Evolutionary conservation across 2,329 filamentous ascomycete genomes (phyloP), one percentile per base, ranked within the genome.

Genomic region (Cladosporium halotolerans): DNA sequence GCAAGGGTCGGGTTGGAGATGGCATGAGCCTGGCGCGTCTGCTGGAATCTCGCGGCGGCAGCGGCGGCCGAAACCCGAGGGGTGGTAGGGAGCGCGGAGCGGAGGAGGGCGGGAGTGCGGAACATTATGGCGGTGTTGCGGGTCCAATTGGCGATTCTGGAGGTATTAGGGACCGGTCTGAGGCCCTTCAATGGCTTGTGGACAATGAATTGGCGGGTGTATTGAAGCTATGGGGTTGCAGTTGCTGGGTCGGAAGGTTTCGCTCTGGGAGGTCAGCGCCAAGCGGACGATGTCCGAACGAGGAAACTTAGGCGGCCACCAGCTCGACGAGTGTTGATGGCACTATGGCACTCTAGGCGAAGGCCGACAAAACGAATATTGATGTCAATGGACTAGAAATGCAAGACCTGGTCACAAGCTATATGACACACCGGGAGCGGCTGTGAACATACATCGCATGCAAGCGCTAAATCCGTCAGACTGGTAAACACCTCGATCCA

Each of bases 1-100:
- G 89, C 88, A 69, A 99, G 83, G 55, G 89, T 96, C 65, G 95
- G 93, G 80, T 96, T 97, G 70, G 91, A 95, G 76, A 99, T 95
- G 72, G 92, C 91, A 74, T 96, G 90, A 65, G 88, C 88, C 66
- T 86, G 83, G 67, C 80, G 78, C 9, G 32, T 54, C 52, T 54
- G 52, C 45, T 54, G 52, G 38, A 46, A 47, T 31, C 31, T 14
- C 56, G 69, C 66, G 55, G 70, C 67, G 43, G 63, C 60, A 55
- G 61, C 57, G 52, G 63, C 64, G 23, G 52, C 49, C 2, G 45
- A 43, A 13, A 46, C 45, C 32, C 52, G 34, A 38, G 44, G 32
- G 44, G 52, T 28, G 32, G 45, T 54, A 52, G 53, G 53, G 53
- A 55, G 47, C 32, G 48, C 46, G 41, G 42, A 44, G 52, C 45